phyloP scores from a whole-genome alignment of 2,329 filamentous ascomycete species.

The Xylariales sp. region DNA sequence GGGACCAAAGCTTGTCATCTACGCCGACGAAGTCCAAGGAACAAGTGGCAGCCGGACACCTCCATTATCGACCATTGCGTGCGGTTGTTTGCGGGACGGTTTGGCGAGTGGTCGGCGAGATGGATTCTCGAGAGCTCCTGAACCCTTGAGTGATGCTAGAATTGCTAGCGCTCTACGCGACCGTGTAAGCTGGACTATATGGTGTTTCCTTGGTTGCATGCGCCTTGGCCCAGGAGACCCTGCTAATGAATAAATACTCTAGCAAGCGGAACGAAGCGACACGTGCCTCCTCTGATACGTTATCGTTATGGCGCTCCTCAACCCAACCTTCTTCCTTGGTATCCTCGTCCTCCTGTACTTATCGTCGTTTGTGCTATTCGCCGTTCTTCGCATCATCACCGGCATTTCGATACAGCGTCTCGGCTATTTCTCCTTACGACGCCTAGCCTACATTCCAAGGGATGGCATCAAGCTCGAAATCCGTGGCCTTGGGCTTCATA shows the following conservation, averaged over 20 bases:
- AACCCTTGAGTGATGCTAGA: conserved; percentile 44
- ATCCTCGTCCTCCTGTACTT: conserved; percentile 88
- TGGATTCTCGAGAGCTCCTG: conserved; percentile 41
- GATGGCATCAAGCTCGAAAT: conserved; percentile 93
- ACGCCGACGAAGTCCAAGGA: conserved; percentile 8
- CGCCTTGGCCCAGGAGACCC: background rate
- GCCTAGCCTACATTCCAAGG: conserved; percentile 87
- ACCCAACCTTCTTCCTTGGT: conserved; percentile 86
- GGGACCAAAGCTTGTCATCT: background rate
- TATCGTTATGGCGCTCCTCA: conserved; percentile 71
- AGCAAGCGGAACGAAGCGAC: conserved; percentile 42
- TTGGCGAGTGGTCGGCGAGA: conserved; percentile 40
- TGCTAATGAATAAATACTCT: conserved; percentile 30
- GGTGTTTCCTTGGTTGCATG: background rate
- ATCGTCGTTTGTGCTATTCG: conserved; percentile 91
- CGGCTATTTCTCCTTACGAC: conserved; percentile 90
- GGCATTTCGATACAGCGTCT: conserved; percentile 96
- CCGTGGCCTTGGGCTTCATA: conserved; percentile 84
- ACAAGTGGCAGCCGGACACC: background rate
- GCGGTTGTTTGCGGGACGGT: conserved; percentile 15
- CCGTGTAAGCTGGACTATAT: conserved; percentile 39
- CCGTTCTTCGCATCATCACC: conserved; percentile 89
- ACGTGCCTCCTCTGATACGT: conserved; percentile 46
- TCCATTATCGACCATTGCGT: conserved; percentile 5
- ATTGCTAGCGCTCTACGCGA: conserved; percentile 39